These are phyloP conservation scores for Capsicum rhomboideum DNA, from an alignment of 257 asterid genomes.

Conservation along the genomic window DNA sequence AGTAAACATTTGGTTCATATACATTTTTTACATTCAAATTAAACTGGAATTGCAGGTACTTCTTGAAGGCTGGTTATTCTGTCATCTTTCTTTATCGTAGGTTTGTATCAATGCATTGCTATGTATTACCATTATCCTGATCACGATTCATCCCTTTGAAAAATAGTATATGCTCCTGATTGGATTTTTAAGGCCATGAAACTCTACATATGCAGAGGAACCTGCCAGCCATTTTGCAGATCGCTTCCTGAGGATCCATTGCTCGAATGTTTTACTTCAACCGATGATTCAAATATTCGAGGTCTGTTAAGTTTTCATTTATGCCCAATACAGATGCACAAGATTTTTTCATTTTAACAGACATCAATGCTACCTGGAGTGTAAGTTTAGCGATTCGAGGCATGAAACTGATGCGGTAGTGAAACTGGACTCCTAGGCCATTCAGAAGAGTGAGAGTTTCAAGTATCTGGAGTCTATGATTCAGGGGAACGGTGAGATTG, in stretches of 20 bases:
- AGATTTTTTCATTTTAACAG: not conserved
- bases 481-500: no score
- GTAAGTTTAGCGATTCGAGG: no score
- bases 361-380: no score
- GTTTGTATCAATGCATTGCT: slow-evolving; percentile 27
- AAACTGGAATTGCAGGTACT: slow-evolving; percentile 47
- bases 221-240: slow-evolving; percentile 77
- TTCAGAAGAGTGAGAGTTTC: no score
- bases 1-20: not conserved
- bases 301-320: slow-evolving; percentile 34
- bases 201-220: slow-evolving; percentile 52
- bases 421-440: no score
- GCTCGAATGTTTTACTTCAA: slow-evolving; percentile 65
- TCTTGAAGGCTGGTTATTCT: slow-evolving; percentile 82
- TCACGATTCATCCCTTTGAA: not conserved
- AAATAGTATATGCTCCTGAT: not conserved
- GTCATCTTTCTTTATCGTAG: slow-evolving; percentile 83
- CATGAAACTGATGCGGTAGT: no score
- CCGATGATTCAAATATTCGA: slow-evolving; percentile 40
- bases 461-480: no score
- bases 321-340: not conserved
- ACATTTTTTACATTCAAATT: not conserved
- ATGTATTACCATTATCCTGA: not conserved
- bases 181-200: not conserved
- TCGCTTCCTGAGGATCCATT: slow-evolving; percentile 89